phyloP scores from a whole-genome alignment of 495 filamentous ascomycete species.

The Penicillium paradoxum region DNA sequence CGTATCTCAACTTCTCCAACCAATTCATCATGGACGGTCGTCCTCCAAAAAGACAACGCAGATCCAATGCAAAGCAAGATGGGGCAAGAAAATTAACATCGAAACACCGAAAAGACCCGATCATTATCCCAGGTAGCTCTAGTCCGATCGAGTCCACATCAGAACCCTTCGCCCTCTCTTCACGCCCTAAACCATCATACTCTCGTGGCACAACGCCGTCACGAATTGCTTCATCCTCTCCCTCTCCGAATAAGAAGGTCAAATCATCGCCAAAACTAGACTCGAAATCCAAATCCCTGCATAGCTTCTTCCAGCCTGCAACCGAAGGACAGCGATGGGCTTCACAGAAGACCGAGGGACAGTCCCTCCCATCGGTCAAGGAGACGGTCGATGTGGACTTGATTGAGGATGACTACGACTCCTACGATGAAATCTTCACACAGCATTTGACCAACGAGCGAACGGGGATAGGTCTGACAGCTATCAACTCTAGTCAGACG shows the following conservation, averaged over 20 bases:
- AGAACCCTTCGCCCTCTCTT: constrained; percentile 9
- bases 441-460: constrained; percentile 15
- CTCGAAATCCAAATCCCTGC: constrained; percentile 18
- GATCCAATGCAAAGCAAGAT: constrained; percentile 14
- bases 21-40: constrained; percentile 39
- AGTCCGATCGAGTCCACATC: background rate
- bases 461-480: background rate
- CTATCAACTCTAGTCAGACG: constrained; percentile 3
- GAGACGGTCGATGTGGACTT: constrained; percentile 35
- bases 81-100: background rate
- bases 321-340: constrained; percentile 33
- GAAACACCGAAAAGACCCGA: background rate
- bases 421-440: constrained; percentile 42
- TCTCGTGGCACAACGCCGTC: constrained; percentile 6
- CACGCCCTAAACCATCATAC: constrained; percentile 12
- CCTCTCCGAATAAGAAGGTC: constrained; percentile 16
- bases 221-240: constrained; percentile 16
- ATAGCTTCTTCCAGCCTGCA: constrained; percentile 22
- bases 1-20: constrained; percentile 11
- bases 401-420: constrained; percentile 50
- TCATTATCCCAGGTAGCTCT: background rate
- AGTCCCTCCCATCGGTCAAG: constrained; percentile 5
- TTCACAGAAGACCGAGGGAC: constrained; percentile 21
- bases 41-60: constrained; percentile 45
- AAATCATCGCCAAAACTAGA: constrained; percentile 4